Evolutionary conservation across 345 rosid species (phyloP).

Genomic region (Brassica incana): DNA sequence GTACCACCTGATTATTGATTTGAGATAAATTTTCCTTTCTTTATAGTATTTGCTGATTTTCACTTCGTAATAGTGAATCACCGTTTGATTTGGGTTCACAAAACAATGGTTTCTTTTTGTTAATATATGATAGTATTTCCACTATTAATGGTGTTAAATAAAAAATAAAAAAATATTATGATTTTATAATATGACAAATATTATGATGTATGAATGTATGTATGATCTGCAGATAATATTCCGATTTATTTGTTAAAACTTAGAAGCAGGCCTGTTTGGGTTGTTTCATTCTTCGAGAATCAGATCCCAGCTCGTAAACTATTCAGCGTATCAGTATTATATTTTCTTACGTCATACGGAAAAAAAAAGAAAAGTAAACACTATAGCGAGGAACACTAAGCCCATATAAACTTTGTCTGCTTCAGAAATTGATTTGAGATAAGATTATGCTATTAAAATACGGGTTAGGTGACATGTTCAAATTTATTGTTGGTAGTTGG

Average conservation of each 20-base stretch:
- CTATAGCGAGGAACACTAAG: not conserved
- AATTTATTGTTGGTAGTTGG: not conserved
- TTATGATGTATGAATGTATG: not conserved
- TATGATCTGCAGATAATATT: not conserved
- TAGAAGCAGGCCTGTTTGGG: not conserved
- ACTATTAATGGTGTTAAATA: not conserved
- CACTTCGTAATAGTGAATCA: not conserved
- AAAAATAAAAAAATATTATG: too few species aligned
- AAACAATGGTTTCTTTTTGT: not conserved
- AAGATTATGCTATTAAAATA: not conserved
- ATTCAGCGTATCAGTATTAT: not conserved
- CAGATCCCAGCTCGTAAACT: not conserved
- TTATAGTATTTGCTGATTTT: not conserved
- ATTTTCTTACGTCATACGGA: not conserved
- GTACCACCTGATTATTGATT: not conserved
- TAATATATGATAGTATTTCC: not conserved
- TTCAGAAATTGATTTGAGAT: not conserved
- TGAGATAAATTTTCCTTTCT: not conserved
- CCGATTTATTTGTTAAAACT: not conserved
- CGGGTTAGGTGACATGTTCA: constrained; percentile 11
- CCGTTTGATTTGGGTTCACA: not conserved
- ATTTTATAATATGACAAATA: not conserved
- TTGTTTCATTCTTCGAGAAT: not conserved
- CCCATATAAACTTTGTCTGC: not conserved
- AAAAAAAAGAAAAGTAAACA: not conserved